Evolutionary conservation across 73 alveolate genomes (phyloP).

Genomic region (Paramecium sonneborni): DNA sequence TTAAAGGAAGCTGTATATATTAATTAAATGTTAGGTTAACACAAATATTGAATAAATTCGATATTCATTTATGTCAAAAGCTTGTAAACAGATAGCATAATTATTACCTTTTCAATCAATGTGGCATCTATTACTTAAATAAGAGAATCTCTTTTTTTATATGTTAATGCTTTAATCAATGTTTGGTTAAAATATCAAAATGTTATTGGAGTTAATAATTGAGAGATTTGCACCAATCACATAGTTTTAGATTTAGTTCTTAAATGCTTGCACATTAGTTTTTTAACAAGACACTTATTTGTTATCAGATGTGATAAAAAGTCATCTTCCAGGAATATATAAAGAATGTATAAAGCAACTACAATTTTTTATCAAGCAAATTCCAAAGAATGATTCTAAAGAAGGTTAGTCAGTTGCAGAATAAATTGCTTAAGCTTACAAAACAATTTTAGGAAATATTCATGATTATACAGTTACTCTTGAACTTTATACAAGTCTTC

Average conservation of each 20-base stretch:
- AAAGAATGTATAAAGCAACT: not conserved
- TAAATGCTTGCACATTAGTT: not conserved
- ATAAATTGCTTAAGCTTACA: constrained; percentile 3
- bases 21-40: not conserved
- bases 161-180: constrained; percentile 22
- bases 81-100: constrained; percentile 12
- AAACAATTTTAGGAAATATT: not conserved
- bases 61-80: not conserved
- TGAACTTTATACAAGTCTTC: not conserved
- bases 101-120: not conserved
- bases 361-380: constrained; percentile 22
- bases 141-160: constrained; percentile 7
- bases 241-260: not conserved
- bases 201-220: not conserved
- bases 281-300: not conserved
- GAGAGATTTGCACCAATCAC: constrained; percentile 17
- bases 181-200: constrained; percentile 11
- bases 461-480: constrained; percentile 9
- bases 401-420: constrained; percentile 46
- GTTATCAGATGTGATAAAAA: not conserved
- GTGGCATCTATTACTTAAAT: not conserved
- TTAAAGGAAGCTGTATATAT: constrained; percentile 14
- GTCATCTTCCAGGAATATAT: not conserved
- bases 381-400: constrained; percentile 34
- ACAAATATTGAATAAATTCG: not conserved